These are phyloP conservation scores for Nowakowskiella sp. DNA, from an alignment of 192 early-diverging fungal genomes.

Conservation along the genomic window DNA sequence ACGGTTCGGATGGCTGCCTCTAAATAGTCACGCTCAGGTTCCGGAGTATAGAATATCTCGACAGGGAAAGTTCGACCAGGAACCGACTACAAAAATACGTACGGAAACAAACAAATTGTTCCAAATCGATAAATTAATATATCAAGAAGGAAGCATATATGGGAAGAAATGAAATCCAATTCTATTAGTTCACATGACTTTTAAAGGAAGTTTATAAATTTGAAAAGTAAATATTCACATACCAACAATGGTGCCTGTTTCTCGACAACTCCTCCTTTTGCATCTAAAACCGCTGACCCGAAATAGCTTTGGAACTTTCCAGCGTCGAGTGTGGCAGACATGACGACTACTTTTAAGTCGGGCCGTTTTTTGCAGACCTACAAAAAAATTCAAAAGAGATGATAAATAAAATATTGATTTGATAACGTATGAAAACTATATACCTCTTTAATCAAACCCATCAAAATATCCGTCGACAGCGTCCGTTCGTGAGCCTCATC, in stretches of 20 bases:
- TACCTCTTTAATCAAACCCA: slow-evolving; percentile 94
- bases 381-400: slow-evolving; percentile 15
- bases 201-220: not conserved
- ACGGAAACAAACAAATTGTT: not conserved
- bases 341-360: slow-evolving; percentile 90
- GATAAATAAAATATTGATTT: slow-evolving; percentile 10
- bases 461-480: slow-evolving; percentile 91
- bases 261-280: too few species aligned
- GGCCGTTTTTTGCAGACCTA: slow-evolving; percentile 58
- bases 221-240: slow-evolving; percentile 13
- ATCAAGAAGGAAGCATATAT: not conserved
- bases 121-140: not conserved
- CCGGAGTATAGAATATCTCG: slow-evolving; percentile 93
- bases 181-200: not conserved
- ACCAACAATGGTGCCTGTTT: slow-evolving; percentile 85
- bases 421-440: slow-evolving; percentile 7
- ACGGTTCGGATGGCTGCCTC: slow-evolving; percentile 93
- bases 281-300: too few species aligned
- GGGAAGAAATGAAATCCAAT: not conserved
- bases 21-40: slow-evolving; percentile 96
- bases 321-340: slow-evolving; percentile 97
- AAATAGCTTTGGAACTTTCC: slow-evolving; percentile 99
- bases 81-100: slow-evolving; percentile 54
- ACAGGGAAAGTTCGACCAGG: slow-evolving; percentile 98
- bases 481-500: slow-evolving; percentile 99